These are phyloP conservation scores for Candida bentonensis DNA, from an alignment of 805 yeast species.

Conservation along the genomic window DNA sequence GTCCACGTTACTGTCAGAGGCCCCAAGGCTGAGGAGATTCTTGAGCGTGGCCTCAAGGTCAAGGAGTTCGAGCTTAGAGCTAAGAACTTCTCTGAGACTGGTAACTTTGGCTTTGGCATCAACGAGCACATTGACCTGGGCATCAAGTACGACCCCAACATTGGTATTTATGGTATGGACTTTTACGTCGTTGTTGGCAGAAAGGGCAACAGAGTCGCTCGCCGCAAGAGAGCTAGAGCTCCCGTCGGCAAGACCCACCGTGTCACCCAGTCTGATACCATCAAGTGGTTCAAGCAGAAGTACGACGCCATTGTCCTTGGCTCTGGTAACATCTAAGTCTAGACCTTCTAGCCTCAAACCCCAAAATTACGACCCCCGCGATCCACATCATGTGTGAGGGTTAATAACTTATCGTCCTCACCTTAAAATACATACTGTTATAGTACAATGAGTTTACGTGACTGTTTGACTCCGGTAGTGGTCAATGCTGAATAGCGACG, in stretches of 20 bases:
- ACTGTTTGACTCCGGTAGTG: no score
- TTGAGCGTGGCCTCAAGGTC: conserved; percentile 99
- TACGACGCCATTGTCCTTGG: conserved; percentile 87
- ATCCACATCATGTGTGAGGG: no score
- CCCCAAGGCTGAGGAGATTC: conserved; percentile 98
- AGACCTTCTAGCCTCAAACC: no score
- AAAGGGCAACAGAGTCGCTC: conserved; percentile 97
- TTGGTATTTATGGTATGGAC: conserved; percentile 99
- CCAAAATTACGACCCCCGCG: not conserved
- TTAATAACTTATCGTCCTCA: no score
- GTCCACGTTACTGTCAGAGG: conserved; percentile 99
- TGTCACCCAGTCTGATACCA: conserved; percentile 85
- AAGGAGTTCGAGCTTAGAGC: conserved; percentile 95
- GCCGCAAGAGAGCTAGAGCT: conserved; percentile 80
- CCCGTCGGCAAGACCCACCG: conserved; percentile 86
- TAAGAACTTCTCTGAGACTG: conserved; percentile 95
- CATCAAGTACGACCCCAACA: conserved; percentile 98
- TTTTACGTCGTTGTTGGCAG: conserved; percentile 99
- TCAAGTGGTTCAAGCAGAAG: conserved; percentile 98
- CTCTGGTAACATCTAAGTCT: not conserved
- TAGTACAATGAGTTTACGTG: no score
- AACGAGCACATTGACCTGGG: conserved; percentile 99
- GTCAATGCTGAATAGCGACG: no score
- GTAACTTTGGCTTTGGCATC: conserved; percentile 99
- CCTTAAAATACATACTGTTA: no score